phyloP scores from a whole-genome alignment of 1,284 basidiomycete genomes.

The Cutaneotrichosporon cavernicola region DNA sequence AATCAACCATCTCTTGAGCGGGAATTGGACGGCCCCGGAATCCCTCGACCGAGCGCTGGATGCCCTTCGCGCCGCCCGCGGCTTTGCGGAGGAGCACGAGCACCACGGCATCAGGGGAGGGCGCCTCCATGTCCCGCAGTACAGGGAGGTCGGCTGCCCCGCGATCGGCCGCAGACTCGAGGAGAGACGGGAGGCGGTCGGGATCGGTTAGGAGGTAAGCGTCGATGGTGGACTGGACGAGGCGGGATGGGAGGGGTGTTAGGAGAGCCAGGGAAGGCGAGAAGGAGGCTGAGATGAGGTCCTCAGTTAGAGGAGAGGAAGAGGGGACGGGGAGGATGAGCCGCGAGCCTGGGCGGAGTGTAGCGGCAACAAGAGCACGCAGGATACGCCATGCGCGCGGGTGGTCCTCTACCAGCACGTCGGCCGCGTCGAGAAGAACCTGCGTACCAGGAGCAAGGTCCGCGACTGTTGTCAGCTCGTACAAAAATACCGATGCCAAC shows the following conservation, averaged over 20 bases:
- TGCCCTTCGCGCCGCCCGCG: slow-evolving; percentile 51
- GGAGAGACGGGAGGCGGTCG: slow-evolving; percentile 37
- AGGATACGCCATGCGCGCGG: slow-evolving; percentile 31
- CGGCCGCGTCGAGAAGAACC: slow-evolving; percentile 47
- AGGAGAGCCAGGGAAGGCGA: slow-evolving; percentile 66
- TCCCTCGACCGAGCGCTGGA: slow-evolving; percentile 38
- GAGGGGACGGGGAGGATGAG: slow-evolving; percentile 65
- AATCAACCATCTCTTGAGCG: slow-evolving; percentile 16
- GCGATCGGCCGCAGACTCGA: slow-evolving; percentile 36
- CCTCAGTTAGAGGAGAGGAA: slow-evolving; percentile 58
- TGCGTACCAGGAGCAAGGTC: slow-evolving; percentile 28
- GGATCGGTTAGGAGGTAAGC: slow-evolving; percentile 59
- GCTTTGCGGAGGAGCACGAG: slow-evolving; percentile 46
- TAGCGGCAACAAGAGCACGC: slow-evolving; percentile 28
- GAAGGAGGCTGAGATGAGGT: slow-evolving; percentile 64
- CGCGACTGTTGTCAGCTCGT: slow-evolving; percentile 23
- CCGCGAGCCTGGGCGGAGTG: slow-evolving; percentile 50
- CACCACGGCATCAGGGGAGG: slow-evolving; percentile 25
- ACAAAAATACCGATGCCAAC: slow-evolving; percentile 4
- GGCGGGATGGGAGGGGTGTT: slow-evolving; percentile 66
- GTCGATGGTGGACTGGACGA: slow-evolving; percentile 66
- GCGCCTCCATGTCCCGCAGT: slow-evolving; percentile 24
- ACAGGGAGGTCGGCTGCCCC: slow-evolving; percentile 30
- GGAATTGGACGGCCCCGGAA: slow-evolving; percentile 1
- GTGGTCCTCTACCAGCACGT: slow-evolving; percentile 46